These are phyloP conservation scores for Knufia petricola DNA, from an alignment of 2,329 filamentous ascomycete genomes.

Conservation along the genomic window DNA sequence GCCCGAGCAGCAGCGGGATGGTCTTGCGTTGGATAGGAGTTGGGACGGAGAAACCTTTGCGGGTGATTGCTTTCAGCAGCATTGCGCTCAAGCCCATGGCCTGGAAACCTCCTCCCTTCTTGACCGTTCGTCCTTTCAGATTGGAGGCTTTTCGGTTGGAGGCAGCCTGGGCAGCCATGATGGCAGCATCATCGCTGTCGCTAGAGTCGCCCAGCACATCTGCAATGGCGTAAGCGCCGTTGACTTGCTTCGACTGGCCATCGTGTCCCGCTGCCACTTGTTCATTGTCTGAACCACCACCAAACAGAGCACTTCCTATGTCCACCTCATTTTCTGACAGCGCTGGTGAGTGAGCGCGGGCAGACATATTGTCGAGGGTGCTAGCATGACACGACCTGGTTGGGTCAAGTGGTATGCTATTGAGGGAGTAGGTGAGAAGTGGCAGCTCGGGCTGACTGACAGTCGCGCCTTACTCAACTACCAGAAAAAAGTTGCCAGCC, in stretches of 20 bases:
- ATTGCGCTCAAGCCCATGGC: slow-evolving; percentile 80
- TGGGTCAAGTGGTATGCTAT: too few species aligned
- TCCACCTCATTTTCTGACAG: slow-evolving; percentile 86
- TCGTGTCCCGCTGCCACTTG: slow-evolving; percentile 15
- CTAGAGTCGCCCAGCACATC: slow-evolving; percentile 42
- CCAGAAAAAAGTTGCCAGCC: neutral
- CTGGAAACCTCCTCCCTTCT: slow-evolving; percentile 95
- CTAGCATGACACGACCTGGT: neutral
- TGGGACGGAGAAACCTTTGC: slow-evolving; percentile 91
- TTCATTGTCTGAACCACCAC: slow-evolving; percentile 44
- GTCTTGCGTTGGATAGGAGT: slow-evolving; percentile 97
- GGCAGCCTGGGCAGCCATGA: slow-evolving; percentile 82
- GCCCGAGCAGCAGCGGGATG: slow-evolving; percentile 80
- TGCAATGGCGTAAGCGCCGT: slow-evolving; percentile 20
- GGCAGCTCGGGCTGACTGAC: neutral
- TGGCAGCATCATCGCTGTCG: slow-evolving; percentile 62
- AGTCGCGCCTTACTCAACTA: neutral
- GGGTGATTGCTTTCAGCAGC: slow-evolving; percentile 78
- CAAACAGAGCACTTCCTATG: slow-evolving; percentile 69
- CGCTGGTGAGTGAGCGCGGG: slow-evolving; percentile 60
- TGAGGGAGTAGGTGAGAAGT: too few species aligned
- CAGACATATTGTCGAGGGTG: slow-evolving; percentile 11
- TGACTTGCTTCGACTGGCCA: slow-evolving; percentile 20
- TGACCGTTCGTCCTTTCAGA: slow-evolving; percentile 72
- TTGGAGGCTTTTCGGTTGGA: slow-evolving; percentile 79